Evolutionary conservation across 345 rosid genomes (phyloP).

Genomic region (rapeseed (Brassica napus)): DNA sequence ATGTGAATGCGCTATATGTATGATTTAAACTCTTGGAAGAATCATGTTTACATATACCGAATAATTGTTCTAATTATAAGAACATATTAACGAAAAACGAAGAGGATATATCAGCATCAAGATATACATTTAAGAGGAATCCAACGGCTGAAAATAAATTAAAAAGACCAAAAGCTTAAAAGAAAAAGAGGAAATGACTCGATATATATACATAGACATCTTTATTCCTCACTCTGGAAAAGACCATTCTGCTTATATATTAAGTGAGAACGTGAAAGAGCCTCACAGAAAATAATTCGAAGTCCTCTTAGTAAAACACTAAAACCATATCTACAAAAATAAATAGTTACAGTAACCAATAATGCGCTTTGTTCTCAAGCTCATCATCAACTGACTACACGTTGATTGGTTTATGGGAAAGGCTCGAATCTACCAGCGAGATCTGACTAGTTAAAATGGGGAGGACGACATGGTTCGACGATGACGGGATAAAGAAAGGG

Average conservation of each 20-base stretch:
- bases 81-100: no score
- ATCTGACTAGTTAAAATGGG: constrained; percentile 32
- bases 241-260: background rate
- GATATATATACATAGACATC: constrained; percentile 2
- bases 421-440: background rate
- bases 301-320: background rate
- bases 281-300: background rate
- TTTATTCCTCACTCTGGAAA: background rate
- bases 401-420: background rate
- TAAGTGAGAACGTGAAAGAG: background rate
- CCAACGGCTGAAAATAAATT: constrained; percentile 14
- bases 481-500: constrained; percentile 58
- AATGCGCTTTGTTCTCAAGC: constrained; percentile 6
- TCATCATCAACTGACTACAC: background rate
- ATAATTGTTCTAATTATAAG: no score
- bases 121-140: background rate
- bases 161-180: background rate
- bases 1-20: no score
- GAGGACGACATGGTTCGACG: constrained; percentile 40
- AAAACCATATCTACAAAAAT: background rate
- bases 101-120: no score
- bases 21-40: no score
- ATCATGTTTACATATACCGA: no score
- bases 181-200: background rate
- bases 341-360: background rate